Evolutionary conservation across 768 basidiomycete species (phyloP).

Genomic region (Harrya chromipes): DNA sequence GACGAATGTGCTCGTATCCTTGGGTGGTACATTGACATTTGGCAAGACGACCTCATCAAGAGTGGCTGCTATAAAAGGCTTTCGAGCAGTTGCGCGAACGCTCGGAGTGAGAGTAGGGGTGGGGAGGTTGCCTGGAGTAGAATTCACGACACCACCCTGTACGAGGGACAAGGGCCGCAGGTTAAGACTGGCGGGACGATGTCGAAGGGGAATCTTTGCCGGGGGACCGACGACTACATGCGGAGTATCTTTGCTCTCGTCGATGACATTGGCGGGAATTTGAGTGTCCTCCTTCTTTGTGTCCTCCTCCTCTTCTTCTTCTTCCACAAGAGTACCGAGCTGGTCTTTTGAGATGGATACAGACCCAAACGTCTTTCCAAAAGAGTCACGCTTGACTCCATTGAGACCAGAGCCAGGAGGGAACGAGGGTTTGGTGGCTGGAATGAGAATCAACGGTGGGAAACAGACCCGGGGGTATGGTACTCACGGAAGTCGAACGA

Average conservation of each 20-base stretch:
- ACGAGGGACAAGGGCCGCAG: conserved; percentile 73
- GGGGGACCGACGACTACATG: conserved; percentile 27
- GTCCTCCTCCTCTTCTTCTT: conserved; percentile 84
- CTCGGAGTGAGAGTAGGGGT: conserved; percentile 55
- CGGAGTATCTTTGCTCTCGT: conserved; percentile 17
- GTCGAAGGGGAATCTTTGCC: conserved; percentile 46
- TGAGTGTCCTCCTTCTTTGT: conserved; percentile 48
- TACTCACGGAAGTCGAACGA: conserved; percentile 67
- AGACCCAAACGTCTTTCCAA: conserved; percentile 61
- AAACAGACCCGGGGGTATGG: background rate
- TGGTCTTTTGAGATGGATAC: conserved; percentile 71
- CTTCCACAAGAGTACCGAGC: conserved; percentile 75
- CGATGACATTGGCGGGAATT: conserved; percentile 13
- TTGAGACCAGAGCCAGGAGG: conserved; percentile 44
- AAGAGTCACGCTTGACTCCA: conserved; percentile 73
- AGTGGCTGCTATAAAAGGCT: conserved; percentile 11
- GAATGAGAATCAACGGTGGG: conserved; percentile 1
- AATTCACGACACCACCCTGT: conserved; percentile 44
- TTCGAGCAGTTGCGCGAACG: conserved; percentile 43
- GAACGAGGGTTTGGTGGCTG: conserved; percentile 62
- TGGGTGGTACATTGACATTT: background rate
- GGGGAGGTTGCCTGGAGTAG: conserved; percentile 39
- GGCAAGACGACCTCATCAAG: conserved; percentile 28
- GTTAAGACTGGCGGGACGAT: conserved; percentile 63
- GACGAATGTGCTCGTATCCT: background rate